These are phyloP conservation scores for Colletotrichum caudatum DNA, from an alignment of 2,329 filamentous ascomycete genomes.

Conservation along the genomic window DNA sequence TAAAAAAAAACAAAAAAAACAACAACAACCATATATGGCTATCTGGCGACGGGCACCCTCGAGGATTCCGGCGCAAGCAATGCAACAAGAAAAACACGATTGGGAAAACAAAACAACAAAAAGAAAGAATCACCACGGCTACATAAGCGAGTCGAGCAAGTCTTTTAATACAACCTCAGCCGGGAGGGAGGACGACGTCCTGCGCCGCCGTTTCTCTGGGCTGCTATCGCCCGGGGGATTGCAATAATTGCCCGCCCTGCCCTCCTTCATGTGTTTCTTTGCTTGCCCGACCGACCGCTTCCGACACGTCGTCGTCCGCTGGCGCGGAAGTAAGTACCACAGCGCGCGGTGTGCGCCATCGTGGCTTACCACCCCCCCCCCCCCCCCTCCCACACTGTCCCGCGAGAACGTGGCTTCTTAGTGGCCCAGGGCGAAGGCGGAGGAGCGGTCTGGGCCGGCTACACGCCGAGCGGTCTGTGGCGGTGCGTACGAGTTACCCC, in stretches of 20 bases:
- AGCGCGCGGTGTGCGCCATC: conserved; percentile 10
- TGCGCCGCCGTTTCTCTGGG: conserved; percentile 10
- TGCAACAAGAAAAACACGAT: not conserved
- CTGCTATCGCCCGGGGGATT: conserved; percentile 29
- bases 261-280: not conserved
- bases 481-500: conserved; percentile 38
- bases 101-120: not conserved
- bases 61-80: not conserved
- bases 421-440: conserved; percentile 2
- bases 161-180: conserved; percentile 17
- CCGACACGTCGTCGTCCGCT: conserved; percentile 7
- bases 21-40: too few species aligned
- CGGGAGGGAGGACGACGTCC: conserved; percentile 13
- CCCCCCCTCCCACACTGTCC: conserved; percentile 14
- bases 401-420: conserved; percentile 1
- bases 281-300: conserved; percentile 11
- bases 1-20: not conserved
- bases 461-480: conserved; percentile 20
- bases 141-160: conserved; percentile 18
- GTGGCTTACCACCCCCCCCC: conserved; percentile 8
- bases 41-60: not conserved
- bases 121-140: not conserved
- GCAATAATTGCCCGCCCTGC: conserved; percentile 18
- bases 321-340: not conserved
- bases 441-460: conserved; percentile 27